Evolutionary conservation across 768 basidiomycete genomes (phyloP).

Genomic region (Pleurotus sapidus): DNA sequence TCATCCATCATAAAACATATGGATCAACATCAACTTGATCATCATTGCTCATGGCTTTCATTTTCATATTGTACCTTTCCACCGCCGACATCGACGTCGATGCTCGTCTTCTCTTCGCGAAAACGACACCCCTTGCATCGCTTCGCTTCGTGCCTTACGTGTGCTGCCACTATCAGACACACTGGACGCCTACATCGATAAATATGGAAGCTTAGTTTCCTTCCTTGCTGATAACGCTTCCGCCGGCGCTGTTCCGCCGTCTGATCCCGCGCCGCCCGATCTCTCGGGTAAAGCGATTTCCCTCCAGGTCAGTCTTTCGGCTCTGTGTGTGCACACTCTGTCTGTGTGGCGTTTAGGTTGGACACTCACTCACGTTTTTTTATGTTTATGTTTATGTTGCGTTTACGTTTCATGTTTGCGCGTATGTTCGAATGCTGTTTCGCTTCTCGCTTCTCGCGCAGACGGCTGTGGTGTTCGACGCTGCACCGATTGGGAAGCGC

Average conservation of each 20-base stretch:
- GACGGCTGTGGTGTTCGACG: constrained; percentile 64
- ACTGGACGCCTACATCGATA: constrained; percentile 78
- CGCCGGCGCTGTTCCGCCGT: constrained; percentile 39
- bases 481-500: constrained; percentile 46
- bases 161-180: constrained; percentile 41
- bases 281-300: constrained; percentile 67
- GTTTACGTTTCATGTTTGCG: not conserved
- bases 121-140: constrained; percentile 8
- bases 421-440: not conserved
- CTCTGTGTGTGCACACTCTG: not conserved
- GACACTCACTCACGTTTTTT: no score
- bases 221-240: constrained; percentile 51
- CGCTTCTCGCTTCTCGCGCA: constrained; percentile 19
- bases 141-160: not conserved
- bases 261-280: constrained; percentile 63
- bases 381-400: not conserved
- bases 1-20: no score
- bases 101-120: not conserved
- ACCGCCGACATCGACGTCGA: not conserved
- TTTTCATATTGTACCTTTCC: no score
- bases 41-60: no score
- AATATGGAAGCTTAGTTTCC: constrained; percentile 63
- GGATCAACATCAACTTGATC: no score
- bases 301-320: constrained; percentile 43
- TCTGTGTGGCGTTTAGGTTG: not conserved